Evolutionary conservation across 306 rosid species (phyloP), one percentile per base, ranked within the genome.

Genomic region (Sicyos baderoa): DNA sequence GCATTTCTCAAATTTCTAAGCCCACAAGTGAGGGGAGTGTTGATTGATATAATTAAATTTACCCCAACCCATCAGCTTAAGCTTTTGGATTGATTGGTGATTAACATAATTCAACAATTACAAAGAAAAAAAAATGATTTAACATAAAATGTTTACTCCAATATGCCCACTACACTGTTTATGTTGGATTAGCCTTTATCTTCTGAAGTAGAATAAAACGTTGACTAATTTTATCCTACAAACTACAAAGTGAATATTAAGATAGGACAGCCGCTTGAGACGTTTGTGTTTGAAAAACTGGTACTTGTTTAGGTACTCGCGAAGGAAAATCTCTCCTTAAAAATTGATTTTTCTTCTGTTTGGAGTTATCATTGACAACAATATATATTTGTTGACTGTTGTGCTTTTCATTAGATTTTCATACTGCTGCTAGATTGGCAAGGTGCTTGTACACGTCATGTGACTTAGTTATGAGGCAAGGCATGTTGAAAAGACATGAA

Each of bases 331-430:
- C 9, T 48, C 45, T 49, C 19, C 23, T 22, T 48, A 57, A 40
- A 67, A 67, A 23, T n/a, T 67, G 22, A 48, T 23, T 65, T 65
- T 63, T 45, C 35, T 65, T 65, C 18, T 48, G 72, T 67, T 25
- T 67, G 56, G 44, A 67, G 9, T 25, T 25, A 16, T 67, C 45
- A 48, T 48, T 40, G 45, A 7, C 44, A 37, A 37, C 44, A 37
- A 37, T 37, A 5, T 37, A 7, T 40, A 40, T 40, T 64, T 62
- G 68, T 37, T 40, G 27, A 62, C 27, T 37, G 68, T 66, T 66
- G 55, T 67, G 44, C 45, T 15, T 67, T 67, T 67, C 44, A 48
- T 67, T 21, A 66, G 56, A 25, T 67, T 42, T 67, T 67, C 72
- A 25, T 67, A 45, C 44, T 45, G 72, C 53, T 67, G 56, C 56